These are phyloP conservation scores for Davidsoniella virescens DNA, from an alignment of 2,329 filamentous ascomycete species.

Conservation along the genomic window DNA sequence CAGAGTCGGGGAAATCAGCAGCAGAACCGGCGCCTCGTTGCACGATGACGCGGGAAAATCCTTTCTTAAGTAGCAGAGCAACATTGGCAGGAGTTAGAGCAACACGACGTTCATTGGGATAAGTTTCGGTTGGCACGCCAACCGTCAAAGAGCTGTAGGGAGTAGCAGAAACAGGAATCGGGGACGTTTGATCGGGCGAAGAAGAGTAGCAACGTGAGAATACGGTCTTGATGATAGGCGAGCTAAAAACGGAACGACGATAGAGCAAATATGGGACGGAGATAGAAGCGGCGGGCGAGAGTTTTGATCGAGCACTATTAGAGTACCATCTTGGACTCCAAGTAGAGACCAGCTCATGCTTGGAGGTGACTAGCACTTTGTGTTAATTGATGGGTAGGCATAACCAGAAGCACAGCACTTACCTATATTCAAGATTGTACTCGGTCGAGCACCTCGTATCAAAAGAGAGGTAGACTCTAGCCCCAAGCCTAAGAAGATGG, in stretches of 20 bases:
- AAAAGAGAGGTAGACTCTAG: background rate
- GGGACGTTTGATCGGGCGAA: background rate
- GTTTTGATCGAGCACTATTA: conserved; percentile 17
- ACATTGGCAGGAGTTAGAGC: conserved; percentile 77
- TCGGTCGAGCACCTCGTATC: conserved; percentile 7
- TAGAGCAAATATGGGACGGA: background rate
- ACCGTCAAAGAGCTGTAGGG: conserved; percentile 61
- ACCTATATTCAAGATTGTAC: no score
- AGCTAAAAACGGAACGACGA: no score
- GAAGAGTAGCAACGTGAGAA: no score
- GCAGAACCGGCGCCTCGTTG: conserved; percentile 65
- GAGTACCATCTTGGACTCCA: conserved; percentile 19
- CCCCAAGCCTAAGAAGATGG: conserved; percentile 1
- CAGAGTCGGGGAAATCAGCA: conserved; percentile 62
- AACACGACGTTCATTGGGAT: conserved; percentile 62
- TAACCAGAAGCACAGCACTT: no score
- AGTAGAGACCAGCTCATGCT: no score
- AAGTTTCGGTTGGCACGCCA: conserved; percentile 67
- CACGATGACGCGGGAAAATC: conserved; percentile 59
- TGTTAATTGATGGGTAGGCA: no score
- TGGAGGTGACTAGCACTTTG: no score
- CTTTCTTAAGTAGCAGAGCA: conserved; percentile 67
- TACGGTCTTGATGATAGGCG: no score
- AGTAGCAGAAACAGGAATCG: conserved; percentile 26
- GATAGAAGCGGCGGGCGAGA: conserved; percentile 14